Percentiles rank a stretch among this genome's conserved stretches.
These are phyloP conservation scores for Cyclotella sp. DNA, from an alignment of 108 stramenopile genomes.

Conservation along the genomic window DNA sequence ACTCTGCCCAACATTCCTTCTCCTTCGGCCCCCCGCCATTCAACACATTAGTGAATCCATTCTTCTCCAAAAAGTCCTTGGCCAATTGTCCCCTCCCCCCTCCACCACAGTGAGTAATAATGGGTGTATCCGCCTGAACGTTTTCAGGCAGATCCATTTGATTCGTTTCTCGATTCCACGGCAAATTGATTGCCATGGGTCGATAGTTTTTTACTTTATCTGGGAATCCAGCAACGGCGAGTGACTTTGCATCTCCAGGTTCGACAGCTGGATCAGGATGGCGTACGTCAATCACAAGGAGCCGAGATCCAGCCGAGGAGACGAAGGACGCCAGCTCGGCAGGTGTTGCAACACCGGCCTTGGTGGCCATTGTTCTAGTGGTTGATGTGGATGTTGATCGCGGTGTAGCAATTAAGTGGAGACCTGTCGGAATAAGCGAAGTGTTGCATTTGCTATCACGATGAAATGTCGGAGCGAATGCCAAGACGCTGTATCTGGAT, in stretches of 20 bases:
- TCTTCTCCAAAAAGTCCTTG: conserved; percentile 77
- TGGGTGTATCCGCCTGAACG: conserved; percentile 73
- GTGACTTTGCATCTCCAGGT: conserved; percentile 79
- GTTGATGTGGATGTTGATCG: not conserved
- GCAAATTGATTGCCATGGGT: conserved; percentile 66
- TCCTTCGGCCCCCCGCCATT: conserved; percentile 92
- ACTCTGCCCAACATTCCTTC: conserved; percentile 83
- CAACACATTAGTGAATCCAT: conserved; percentile 87
- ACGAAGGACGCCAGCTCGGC: conserved; percentile 75
- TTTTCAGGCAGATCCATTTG: conserved; percentile 69
- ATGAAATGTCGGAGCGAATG: not conserved
- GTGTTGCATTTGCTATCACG: not conserved
- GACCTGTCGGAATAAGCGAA: not conserved
- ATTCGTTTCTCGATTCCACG: conserved; percentile 68
- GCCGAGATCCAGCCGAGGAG: conserved; percentile 61
- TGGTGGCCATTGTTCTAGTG: conserved; percentile 29
- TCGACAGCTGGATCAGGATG: conserved; percentile 75
- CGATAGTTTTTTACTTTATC: conserved; percentile 40
- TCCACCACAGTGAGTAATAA: conserved; percentile 92
- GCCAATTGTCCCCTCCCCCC: conserved; percentile 88
- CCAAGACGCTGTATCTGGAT: not conserved
- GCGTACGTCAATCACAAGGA: conserved; percentile 83
- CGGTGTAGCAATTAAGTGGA: not conserved
- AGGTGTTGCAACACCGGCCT: conserved; percentile 76
- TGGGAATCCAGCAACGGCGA: conserved; percentile 67